phyloP scores from a whole-genome alignment of 768 basidiomycete species.

The Boletus patriciae region DNA sequence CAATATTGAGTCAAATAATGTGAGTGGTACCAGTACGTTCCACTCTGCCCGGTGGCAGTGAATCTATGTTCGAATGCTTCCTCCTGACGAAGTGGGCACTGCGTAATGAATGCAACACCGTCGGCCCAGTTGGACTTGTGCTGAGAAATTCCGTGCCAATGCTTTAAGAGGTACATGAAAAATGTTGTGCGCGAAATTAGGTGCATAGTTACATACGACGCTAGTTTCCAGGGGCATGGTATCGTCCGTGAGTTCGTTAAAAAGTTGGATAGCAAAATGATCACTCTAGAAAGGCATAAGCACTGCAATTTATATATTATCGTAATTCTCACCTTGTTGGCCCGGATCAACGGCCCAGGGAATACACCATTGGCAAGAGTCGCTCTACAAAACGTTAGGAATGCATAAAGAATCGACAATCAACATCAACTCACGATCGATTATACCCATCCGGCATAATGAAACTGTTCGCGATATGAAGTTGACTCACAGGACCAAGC shows the following conservation, averaged over 20 bases:
- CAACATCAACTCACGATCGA: constrained; percentile 32
- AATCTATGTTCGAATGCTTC: constrained; percentile 41
- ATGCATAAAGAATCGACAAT: not conserved
- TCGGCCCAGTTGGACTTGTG: constrained; percentile 34
- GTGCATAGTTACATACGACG: constrained; percentile 21
- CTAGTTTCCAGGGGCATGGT: constrained; percentile 51
- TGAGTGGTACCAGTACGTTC: constrained; percentile 53
- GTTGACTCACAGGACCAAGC: constrained; percentile 23
- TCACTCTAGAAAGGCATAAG: constrained; percentile 33
- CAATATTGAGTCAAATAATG: constrained; percentile 41
- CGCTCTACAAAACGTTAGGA: constrained; percentile 30
- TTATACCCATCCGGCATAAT: constrained; percentile 52
- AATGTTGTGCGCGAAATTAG: not conserved
- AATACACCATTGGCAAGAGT: constrained; percentile 45
- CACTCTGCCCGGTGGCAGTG: constrained; percentile 31
- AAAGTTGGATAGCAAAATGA: constrained; percentile 42
- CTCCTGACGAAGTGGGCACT: constrained; percentile 41
- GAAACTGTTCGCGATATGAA: constrained; percentile 38
- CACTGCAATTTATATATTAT: too few species aligned
- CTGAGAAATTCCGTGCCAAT: constrained; percentile 36
- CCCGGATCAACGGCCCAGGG: constrained; percentile 48
- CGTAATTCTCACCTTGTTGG: constrained; percentile 31
- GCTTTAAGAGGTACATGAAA: constrained; percentile 25
- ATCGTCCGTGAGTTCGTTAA: constrained; percentile 44
- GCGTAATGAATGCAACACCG: constrained; percentile 41